Percentiles rank a stretch among this genome's conserved stretches.
These are phyloP conservation scores for Zopfochytrium polystomum DNA, from an alignment of 371 early-diverging fungal species.

Conservation along the genomic window DNA sequence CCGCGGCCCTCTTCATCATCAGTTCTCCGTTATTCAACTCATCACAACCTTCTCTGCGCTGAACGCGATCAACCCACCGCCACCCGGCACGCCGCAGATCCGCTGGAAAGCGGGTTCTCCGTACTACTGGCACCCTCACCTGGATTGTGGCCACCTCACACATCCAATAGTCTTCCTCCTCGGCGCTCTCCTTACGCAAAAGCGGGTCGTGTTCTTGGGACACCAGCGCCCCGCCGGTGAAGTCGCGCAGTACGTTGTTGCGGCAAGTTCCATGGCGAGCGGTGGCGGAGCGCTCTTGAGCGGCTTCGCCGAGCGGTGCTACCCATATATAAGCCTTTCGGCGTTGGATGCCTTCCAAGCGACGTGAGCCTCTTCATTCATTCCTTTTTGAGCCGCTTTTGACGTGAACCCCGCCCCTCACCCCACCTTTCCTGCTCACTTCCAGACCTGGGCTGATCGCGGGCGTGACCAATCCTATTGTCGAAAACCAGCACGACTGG, in stretches of 20 bases:
- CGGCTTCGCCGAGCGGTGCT: constrained; percentile 86
- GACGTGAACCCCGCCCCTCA: neutral
- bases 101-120: constrained; percentile 50
- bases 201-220: constrained; percentile 91
- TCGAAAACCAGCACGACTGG: constrained; percentile 88
- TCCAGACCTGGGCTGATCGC: constrained; percentile 90
- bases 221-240: constrained; percentile 87
- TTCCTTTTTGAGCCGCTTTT: neutral
- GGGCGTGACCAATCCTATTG: constrained; percentile 92
- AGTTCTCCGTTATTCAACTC: constrained; percentile 78
- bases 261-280: constrained; percentile 85
- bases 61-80: constrained; percentile 30
- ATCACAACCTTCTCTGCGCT: constrained; percentile 64
- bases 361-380: constrained; percentile 50
- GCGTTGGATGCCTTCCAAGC: constrained; percentile 79
- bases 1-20: constrained; percentile 8
- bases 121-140: constrained; percentile 79
- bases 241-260: constrained; percentile 88
- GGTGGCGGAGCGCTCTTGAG: constrained; percentile 82
- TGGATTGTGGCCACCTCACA: constrained; percentile 79
- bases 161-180: constrained; percentile 83
- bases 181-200: constrained; percentile 85
- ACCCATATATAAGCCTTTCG: constrained; percentile 85
- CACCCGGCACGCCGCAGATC: constrained; percentile 5
- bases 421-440: too few relatives aligned